Base-by-base conservation (phyloP, 1,139 yeast species). In the Candida smagusa region DNA sequence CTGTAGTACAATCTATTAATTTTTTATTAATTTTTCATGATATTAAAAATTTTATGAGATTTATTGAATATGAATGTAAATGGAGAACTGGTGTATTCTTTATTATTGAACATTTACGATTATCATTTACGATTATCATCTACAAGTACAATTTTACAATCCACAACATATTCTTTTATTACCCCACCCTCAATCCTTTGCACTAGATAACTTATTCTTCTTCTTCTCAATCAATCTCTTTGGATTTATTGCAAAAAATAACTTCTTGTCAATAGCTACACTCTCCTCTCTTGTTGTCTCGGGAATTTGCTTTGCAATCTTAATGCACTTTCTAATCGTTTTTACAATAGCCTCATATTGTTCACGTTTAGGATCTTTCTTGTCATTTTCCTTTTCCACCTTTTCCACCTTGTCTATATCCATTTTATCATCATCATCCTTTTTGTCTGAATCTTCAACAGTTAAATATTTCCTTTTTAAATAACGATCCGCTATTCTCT, bases 171-270 rank as follows among this genome's bases (percentile, higher is more conserved):
- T n/a, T n/a, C n/a, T n/a, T n/a, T n/a, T n/a, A n/a, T n/a, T n/a
- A n/a, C n/a, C n/a, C n/a, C n/a, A n/a, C n/a, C n/a, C n/a, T n/a
- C n/a, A n/a, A n/a, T n/a, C n/a, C n/a, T n/a, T n/a, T n/a, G n/a
- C n/a, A n/a, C n/a, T n/a, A n/a, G 19, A 16, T 5, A 56, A 38
- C 27, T 68, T 67, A 22, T 42, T 59, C 54, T 64, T 64, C 33
- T 45, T 47, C 50, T 74, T 68, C 46, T 73, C 73, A 25, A 80
- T 55, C 22, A 77, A 52, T 43, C 73, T 62, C 34, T 60, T 60
- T 7, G 92, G 92, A 46, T 80, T 79, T 34, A 79, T 59, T 31
- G 83, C 75, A 47, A 74, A 80, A 46, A 78, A 81, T 24, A 83
- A 73, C 53, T 80, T 82, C 33, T 75, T 77, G 42, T 81, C 87